A percentile compares a stretch with the other conserved stretches of the same genome.
These are phyloP conservation scores for Arthrobotrys entomopaga DNA, from an alignment of 2,329 filamentous ascomycete genomes.

Conservation along the genomic window DNA sequence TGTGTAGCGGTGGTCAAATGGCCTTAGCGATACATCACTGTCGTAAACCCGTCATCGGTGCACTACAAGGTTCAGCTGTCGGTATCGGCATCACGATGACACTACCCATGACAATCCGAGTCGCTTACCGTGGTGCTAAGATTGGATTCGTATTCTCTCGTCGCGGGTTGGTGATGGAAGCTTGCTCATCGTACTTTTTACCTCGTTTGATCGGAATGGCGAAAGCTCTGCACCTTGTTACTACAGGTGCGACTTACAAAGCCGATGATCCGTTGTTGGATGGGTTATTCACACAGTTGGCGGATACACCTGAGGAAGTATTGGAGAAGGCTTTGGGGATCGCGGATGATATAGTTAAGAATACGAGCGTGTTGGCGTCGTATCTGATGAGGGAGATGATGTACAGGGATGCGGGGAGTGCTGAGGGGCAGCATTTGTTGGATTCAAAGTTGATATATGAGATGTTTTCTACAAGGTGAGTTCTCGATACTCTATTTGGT, in stretches of 20 bases:
- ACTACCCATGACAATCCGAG: constrained; percentile 66
- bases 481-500: constrained; percentile 1
- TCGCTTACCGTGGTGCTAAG: constrained; percentile 70
- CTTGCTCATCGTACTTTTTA: constrained; percentile 76
- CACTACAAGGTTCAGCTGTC: constrained; percentile 70
- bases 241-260: constrained; percentile 73
- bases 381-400: constrained; percentile 78
- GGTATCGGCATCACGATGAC: constrained; percentile 73
- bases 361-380: constrained; percentile 73
- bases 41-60: constrained; percentile 70
- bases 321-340: constrained; percentile 64
- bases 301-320: constrained; percentile 70
- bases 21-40: constrained; percentile 69
- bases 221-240: constrained; percentile 72
- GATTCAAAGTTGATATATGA: constrained; percentile 74
- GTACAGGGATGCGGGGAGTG: constrained; percentile 69
- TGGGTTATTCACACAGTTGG: constrained; percentile 74
- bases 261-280: constrained; percentile 67
- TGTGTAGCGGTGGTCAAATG: constrained; percentile 66
- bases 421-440: constrained; percentile 76
- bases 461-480: constrained; percentile 66
- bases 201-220: constrained; percentile 74
- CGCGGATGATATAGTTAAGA: constrained; percentile 71
- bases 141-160: constrained; percentile 79
- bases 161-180: constrained; percentile 77